Evolutionary conservation across 208 protist genomes (phyloP).

Genomic region (Trypanosoma mega): DNA sequence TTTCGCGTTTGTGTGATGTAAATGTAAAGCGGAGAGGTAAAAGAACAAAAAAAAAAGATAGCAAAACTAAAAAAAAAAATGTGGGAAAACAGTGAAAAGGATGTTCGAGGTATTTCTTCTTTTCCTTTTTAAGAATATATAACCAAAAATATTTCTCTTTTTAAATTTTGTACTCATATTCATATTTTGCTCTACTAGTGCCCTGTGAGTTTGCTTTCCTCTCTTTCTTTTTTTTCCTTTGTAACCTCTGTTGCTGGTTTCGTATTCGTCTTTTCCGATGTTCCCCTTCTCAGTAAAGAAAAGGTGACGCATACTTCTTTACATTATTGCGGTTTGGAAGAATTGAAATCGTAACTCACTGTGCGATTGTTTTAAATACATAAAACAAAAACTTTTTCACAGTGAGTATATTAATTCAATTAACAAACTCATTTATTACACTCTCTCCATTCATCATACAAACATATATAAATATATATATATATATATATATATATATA

Average conservation of each 20-base stretch:
- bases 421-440: too few species aligned
- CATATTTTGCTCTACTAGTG: neutral
- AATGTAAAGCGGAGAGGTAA: neutral
- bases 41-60: conserved; percentile 15
- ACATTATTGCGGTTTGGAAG: too few species aligned
- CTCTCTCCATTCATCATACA: too few species aligned
- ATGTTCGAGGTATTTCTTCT: too few species aligned
- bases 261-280: neutral
- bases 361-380: too few species aligned
- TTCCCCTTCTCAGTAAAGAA: neutral
- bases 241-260: neutral
- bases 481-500: conserved; percentile 17
- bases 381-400: too few species aligned
- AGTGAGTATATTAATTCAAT: too few species aligned
- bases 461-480: neutral
- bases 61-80: conserved; percentile 16
- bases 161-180: too few species aligned
- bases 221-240: conserved; percentile 3
- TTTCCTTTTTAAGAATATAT: too few species aligned
- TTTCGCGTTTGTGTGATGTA: conserved; percentile 1
- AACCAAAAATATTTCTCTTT: too few species aligned
- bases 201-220: conserved; percentile 5
- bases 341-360: too few species aligned
- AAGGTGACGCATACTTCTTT: neutral
- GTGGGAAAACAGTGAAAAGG: neutral